Evolutionary conservation across 305 asterid genomes (phyloP), one percentile per base, ranked within the genome.

Genomic region (Solanum aculeatissimum): DNA sequence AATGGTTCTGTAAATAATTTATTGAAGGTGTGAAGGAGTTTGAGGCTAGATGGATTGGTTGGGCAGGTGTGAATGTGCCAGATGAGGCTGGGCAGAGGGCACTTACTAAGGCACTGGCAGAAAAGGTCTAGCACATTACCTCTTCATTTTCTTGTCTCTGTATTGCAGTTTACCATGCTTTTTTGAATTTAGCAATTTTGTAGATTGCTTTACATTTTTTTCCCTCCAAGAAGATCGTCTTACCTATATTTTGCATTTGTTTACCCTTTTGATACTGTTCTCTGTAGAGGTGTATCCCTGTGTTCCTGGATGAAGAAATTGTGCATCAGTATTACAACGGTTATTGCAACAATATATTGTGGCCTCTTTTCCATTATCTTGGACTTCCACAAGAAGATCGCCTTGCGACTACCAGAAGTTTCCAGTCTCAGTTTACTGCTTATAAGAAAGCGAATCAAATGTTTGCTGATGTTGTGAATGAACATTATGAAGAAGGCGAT

Each of bases 321-420:
- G 98, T 95, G 83, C 95, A 95, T 89, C 98, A 94, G 91, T 95
- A 95, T 87, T 95, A 95, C 89, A 95, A 95, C 84, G 98, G 98
- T 75, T 95, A 95, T 83, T 94, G 98, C 93, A 94, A 94, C 88
- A 95, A 95, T 81, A 94, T 95, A 85, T 85, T 95, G 60, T 95
- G 98, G 98, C 98, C 98, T 62, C 91, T 94, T 83, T 93, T 95
- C 89, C 98, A 95, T 89, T 95, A 95, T 85, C 93, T 95, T 82
- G 98, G 98, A 82, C 98, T 95, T 83, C 98, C 98, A 8, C 98
- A 95, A 89, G 98, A 95, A 89, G 98, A 95, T 72, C 97, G 98
- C 49, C 91, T 95, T 75, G 98, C 97, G 29, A 95, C 98, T 72
- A 95, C 98, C 55, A 90, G 98, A 90, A 95, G 97, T 89, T 95